phyloP scores from a whole-genome alignment of 305 asterid species.

The Plantago rigida region DNA sequence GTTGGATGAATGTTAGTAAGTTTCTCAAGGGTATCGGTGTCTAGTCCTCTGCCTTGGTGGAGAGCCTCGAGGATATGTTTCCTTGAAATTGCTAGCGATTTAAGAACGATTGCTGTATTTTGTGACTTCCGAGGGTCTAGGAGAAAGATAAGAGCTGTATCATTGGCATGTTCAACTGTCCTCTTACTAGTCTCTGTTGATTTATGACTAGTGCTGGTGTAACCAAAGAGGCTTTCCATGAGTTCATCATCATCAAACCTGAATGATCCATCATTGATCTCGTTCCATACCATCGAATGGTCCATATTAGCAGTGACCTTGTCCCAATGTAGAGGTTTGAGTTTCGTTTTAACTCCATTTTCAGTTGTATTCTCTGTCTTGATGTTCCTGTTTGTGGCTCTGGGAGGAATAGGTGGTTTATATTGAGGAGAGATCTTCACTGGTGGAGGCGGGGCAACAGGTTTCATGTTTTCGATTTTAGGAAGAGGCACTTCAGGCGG shows the following conservation, averaged over 20 bases:
- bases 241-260: slow-evolving; percentile 67
- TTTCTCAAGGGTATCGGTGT: slow-evolving; percentile 58
- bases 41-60: slow-evolving; percentile 54
- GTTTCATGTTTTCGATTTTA: slow-evolving; percentile 17
- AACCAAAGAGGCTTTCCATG: slow-evolving; percentile 66
- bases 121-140: slow-evolving; percentile 75
- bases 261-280: slow-evolving; percentile 67
- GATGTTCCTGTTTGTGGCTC: slow-evolving; percentile 21
- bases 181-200: slow-evolving; percentile 26
- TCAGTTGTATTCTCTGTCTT: slow-evolving; percentile 24
- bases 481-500: slow-evolving; percentile 8
- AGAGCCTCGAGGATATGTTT: slow-evolving; percentile 54
- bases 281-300: slow-evolving; percentile 85
- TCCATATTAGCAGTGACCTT: slow-evolving; percentile 63
- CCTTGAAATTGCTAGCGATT: slow-evolving; percentile 51
- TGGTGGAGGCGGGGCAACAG: slow-evolving; percentile 37
- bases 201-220: slow-evolving; percentile 35
- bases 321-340: slow-evolving; percentile 83
- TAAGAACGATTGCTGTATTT: slow-evolving; percentile 64
- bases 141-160: slow-evolving; percentile 42
- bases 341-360: slow-evolving; percentile 34
- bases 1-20: slow-evolving; percentile 62
- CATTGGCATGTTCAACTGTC: slow-evolving; percentile 22
- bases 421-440: slow-evolving; percentile 23
- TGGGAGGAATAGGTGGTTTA: slow-evolving; percentile 45